A percentile compares a stretch with the other conserved stretches of the same genome.
These are phyloP conservation scores for Craterostigma plantagineum DNA, from an alignment of 257 asterid genomes.

Conservation along the genomic window DNA sequence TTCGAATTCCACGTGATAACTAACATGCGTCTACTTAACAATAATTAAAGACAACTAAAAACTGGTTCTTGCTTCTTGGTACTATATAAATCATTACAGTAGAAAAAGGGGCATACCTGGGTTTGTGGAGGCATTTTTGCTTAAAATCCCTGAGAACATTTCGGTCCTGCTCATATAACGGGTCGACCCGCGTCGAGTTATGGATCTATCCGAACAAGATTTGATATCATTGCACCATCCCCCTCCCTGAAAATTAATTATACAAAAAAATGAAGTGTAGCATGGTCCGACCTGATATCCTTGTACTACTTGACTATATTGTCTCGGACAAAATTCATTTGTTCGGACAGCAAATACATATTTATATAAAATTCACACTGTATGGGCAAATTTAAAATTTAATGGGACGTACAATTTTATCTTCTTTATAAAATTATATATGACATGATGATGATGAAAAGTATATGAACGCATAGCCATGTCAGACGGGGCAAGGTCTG, in stretches of 20 bases:
- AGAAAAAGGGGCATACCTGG: slow-evolving; percentile 56
- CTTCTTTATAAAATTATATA: background rate
- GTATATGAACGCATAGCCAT: background rate
- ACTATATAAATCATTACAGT: no score
- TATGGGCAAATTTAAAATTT: no score
- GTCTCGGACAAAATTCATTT: background rate
- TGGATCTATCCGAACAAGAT: slow-evolving; percentile 63
- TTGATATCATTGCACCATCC: slow-evolving; percentile 89
- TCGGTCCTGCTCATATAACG: slow-evolving; percentile 44
- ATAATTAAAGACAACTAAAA: background rate
- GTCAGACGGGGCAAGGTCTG: slow-evolving; percentile 10
- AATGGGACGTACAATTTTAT: background rate
- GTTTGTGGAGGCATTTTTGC: slow-evolving; percentile 56
- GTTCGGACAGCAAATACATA: background rate
- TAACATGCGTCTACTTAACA: no score
- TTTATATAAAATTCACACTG: no score
- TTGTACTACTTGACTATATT: slow-evolving; percentile 1
- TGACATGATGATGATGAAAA: background rate
- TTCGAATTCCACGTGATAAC: no score
- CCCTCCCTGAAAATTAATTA: slow-evolving; percentile 48
- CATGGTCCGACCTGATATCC: slow-evolving; percentile 1
- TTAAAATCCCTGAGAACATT: slow-evolving; percentile 55
- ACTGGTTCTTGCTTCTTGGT: no score
- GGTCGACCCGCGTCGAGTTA: slow-evolving; percentile 68
- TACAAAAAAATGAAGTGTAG: background rate